Base-by-base conservation (phyloP, 495 filamentous ascomycete genomes). In the Aspergillus indologenus region DNA sequence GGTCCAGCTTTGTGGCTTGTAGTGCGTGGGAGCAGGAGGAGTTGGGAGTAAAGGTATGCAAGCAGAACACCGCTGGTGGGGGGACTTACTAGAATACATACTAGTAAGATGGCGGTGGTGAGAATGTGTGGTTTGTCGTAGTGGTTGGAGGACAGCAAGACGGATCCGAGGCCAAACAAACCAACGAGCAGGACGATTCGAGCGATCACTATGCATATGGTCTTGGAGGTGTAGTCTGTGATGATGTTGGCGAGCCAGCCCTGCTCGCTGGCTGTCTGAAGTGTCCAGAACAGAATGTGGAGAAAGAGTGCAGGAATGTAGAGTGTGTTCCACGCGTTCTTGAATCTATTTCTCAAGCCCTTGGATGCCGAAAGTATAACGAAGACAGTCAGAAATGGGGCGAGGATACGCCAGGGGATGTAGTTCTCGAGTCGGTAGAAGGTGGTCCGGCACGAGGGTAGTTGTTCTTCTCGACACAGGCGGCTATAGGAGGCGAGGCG, bases 381-480 rank as follows among this genome's bases (percentile, higher is more conserved):
- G 24, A 91, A 66, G n/a, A 86, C 85, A 18, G 91, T 76, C 23
- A 82, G 58, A 61, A 92, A 87, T 5, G 93, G 90, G 49, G 96
- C 86, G 12, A 76, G 63, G 2, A 96, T 73, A 70, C 94, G 91
- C 91, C 92, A 96, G 8, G 86, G 85, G 0, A 90, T 95, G 23
- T 91, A 85, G 22, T 26, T 43, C 40, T 45, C 34, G 29, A 50
- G 45, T n/a, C 24, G 46, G 69, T 97, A 96, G 75, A 93, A 98
- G 14, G 93, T 96, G 1, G 92, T 95, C 45, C 81, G 83, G 80
- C 93, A 98, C 74, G 86, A 89, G 1, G 93, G 92, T 88, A 96
- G 94, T 70, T 97, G 93, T 69, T 98, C 93, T 70, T 98, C 93
- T 54, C 93, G 88, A 68, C 93, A 98, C 29, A 96, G 85, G 58